A percentile compares a stretch with the other conserved stretches of the same genome.
Conservation (phyloP, 2,329 filamentous ascomycete genomes). For the Penicillium psychrosexuale region DNA sequence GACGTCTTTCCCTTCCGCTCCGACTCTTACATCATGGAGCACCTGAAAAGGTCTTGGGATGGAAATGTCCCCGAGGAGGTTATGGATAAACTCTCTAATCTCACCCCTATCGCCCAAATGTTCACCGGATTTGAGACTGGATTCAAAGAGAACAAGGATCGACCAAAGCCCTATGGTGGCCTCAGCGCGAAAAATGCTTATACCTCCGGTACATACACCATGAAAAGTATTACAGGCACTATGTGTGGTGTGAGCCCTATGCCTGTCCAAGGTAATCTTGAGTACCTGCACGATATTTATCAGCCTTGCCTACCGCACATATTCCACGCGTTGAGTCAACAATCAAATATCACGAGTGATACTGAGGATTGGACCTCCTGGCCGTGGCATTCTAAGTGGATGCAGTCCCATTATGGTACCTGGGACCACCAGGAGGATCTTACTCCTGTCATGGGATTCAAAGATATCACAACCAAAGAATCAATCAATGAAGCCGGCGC, state of each 20-base stretch:
- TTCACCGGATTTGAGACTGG: conserved; percentile 23
- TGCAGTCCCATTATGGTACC: conserved; percentile 30
- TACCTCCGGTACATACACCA: conserved; percentile 43
- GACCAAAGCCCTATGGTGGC: conserved; percentile 35
- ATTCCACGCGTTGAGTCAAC: conserved; percentile 20
- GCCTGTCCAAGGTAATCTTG: conserved; percentile 43
- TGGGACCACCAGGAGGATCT: conserved; percentile 28
- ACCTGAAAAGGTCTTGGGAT: conserved; percentile 36
- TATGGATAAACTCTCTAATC: conserved; percentile 20
- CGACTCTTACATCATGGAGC: conserved; percentile 32
- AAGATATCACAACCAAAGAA: conserved; percentile 21
- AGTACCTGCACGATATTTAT: conserved; percentile 42
- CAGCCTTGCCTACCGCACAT: conserved; percentile 44
- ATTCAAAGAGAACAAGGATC: conserved; percentile 14
- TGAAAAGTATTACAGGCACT: conserved; percentile 44
- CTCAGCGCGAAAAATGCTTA: conserved; percentile 42
- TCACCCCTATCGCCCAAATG: conserved; percentile 25
- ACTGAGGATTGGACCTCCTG: conserved; percentile 24
- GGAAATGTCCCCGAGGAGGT: conserved; percentile 33
- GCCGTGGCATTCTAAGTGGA: conserved; percentile 29
- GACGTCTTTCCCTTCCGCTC: conserved; percentile 46
- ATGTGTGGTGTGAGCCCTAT: conserved; percentile 43
- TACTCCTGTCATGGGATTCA: conserved; percentile 26
- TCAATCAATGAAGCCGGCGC: conserved; percentile 17
- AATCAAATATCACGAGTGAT: conserved; percentile 13